A percentile compares a stretch with the other conserved stretches of the same genome.
phyloP scores from a whole-genome alignment of 768 basidiomycete species.

The Termitomyces sp. region DNA sequence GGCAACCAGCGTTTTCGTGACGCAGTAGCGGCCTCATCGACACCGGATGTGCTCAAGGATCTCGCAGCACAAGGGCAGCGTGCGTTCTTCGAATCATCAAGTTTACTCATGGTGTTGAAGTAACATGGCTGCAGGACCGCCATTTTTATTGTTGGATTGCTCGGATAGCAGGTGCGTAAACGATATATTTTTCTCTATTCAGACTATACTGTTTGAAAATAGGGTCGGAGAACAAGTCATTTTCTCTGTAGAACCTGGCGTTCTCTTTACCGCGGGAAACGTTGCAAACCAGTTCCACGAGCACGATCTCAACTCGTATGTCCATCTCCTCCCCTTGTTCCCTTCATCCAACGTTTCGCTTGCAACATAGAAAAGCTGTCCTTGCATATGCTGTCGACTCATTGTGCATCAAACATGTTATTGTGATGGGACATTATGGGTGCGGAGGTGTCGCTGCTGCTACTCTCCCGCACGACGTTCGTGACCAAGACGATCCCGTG shows the following conservation, averaged over 20 bases:
- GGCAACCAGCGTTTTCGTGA: slow-evolving; percentile 15
- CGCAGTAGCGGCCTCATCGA: slow-evolving; percentile 9
- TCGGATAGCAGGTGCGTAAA: slow-evolving; percentile 27
- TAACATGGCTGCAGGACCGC: slow-evolving; percentile 17
- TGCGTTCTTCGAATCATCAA: neutral
- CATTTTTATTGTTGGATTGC: slow-evolving; percentile 35
- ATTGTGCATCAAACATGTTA: slow-evolving; percentile 32
- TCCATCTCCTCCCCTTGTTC: neutral
- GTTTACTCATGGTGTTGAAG: neutral
- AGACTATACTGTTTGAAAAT: neutral
- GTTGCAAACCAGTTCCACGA: slow-evolving; percentile 35
- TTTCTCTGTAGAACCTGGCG: slow-evolving; percentile 33
- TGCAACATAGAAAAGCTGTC: slow-evolving; percentile 22
- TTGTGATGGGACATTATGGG: slow-evolving; percentile 41
- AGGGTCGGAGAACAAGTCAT: slow-evolving; percentile 30
- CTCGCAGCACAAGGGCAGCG: slow-evolving; percentile 13
- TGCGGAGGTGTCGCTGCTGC: slow-evolving; percentile 37
- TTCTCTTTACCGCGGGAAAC: slow-evolving; percentile 32
- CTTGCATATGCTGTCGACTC: slow-evolving; percentile 33
- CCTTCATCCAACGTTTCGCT: neutral
- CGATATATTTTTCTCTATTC: neutral
- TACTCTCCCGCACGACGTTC: slow-evolving; percentile 1
- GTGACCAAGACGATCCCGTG: slow-evolving; percentile 22
- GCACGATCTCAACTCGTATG: slow-evolving; percentile 30
- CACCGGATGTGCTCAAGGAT: slow-evolving; percentile 11